Base-by-base conservation (phyloP, 768 basidiomycete species). In the Glaciozyma antarctica region DNA sequence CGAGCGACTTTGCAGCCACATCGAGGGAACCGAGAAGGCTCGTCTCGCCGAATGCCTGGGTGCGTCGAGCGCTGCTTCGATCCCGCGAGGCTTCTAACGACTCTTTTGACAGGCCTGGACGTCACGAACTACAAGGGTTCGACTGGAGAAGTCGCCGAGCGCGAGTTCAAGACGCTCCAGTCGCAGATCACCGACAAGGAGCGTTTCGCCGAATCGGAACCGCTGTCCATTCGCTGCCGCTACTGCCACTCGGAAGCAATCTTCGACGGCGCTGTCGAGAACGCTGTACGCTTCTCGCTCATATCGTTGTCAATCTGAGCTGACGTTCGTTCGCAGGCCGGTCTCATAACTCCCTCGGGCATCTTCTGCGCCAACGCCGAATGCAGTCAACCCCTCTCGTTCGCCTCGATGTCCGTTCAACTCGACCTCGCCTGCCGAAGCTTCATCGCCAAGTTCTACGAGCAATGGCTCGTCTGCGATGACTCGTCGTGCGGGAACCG, bases 41-140 rank as follows among this genome's bases (percentile, higher is more conserved):
- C 83, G 93, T 44, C 79, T 99, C 26, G 95, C 95, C 0, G 94
- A 98, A 78, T 97, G 91, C 75, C 83, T 99, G 9, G 94, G 92
- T 90, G 0, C 77, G 77, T 15, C 80, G 79, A 30, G 65, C 76
- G 0, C 7, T n/a, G n/a, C n/a, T 3, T 26, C 38, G 7, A 24
- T 3, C 12, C 30, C 15, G 2, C 5, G 30, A 2, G 3, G 15
- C 15, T 32, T 32, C 16, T 32, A 5, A 60, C 58, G 28, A 48
- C 19, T 8, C 12, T 16, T 34, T 12, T 24, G 19, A 3, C 55
- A 76, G 75, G 76, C 43, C 74, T 79, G 49, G 77, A 79, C 54
- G 75, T 68, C 2, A 67, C 68, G 7, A 51, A 57, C 30, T 71
- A 65, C 66, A 67, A 48, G 55, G 57, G 45, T 70, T 67, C 32